A percentile compares a stretch with the other conserved stretches of the same genome.
Evolutionary conservation across 2,329 filamentous ascomycete species (phyloP).

Genomic region (Dryadomyces quercus-mongolicae): DNA sequence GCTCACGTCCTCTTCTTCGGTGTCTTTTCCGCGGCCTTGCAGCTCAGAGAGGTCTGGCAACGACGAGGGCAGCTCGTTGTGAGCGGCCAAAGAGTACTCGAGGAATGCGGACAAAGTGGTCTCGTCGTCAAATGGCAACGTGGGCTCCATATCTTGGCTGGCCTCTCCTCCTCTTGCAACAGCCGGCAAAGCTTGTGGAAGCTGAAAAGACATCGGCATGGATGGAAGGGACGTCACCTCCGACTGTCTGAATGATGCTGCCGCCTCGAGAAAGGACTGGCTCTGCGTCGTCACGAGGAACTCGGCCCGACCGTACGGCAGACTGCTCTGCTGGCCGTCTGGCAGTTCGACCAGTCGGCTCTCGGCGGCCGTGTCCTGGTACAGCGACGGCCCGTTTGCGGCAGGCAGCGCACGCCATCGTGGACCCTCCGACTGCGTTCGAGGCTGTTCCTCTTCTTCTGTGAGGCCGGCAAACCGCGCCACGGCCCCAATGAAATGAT

Average conservation of each 20-base stretch:
- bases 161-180: not conserved
- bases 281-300: not conserved
- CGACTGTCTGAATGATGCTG: too few species aligned
- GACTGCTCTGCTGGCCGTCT: not conserved
- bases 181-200: constrained; percentile 21
- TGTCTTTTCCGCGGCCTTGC: constrained; percentile 4
- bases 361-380: not conserved
- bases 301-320: not conserved
- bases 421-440: not conserved
- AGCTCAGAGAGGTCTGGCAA: constrained; percentile 28
- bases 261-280: not conserved
- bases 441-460: not conserved
- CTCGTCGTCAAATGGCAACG: constrained; percentile 13
- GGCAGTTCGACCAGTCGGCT: not conserved
- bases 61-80: constrained; percentile 54
- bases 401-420: not conserved
- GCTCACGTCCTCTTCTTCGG: not conserved
- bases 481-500: constrained; percentile 29
- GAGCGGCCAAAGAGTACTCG: constrained; percentile 61
- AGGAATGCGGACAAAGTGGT: constrained; percentile 50
- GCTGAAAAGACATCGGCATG: constrained; percentile 23
- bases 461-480: constrained; percentile 10
- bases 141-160: not conserved
- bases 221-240: constrained; percentile 40
- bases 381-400: not conserved